Evolutionary conservation across 371 early-diverging fungal genomes (phyloP), one percentile per base, ranked within the genome.

Genomic region (Blakeslea trispora): DNA sequence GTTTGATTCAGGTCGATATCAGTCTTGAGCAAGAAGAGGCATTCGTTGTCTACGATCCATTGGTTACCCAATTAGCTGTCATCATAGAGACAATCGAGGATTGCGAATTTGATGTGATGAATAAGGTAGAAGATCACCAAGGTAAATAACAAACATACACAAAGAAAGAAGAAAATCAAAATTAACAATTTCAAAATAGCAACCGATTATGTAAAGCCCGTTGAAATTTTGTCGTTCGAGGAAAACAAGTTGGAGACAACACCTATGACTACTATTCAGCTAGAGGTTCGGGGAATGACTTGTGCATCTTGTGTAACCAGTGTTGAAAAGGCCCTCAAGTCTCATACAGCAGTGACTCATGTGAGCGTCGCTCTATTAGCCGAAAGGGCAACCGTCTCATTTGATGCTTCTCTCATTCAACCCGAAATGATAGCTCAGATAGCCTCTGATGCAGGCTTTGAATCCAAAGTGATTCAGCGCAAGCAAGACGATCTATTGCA

Each of bases 391-490:
- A 50, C 51, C 0, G 44, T 61, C 13, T 23, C 22, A 5, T 55
- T 50, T 31, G 24, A 45, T 24, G 23, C 61, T 21, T 11, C 55
- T 2, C 1, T 28, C 3, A 50, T 52, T 4, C 11, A 10, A 8
- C 13, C 40, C 21, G 39, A 55, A 3, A 56, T 56, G 2, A 72
- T 97, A 19, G 88, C 79, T 1, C 78, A 82, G 19, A 47, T 76
- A 53, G 89, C 97, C 46, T 64, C 84, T 45, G 89, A 85, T 22
- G 72, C 89, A 34, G 98, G 98, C 6, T 98, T 97, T 63, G 86
- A 88, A 32, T 93, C 95, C 0, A 58, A 64, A 17, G 64, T 79
- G 10, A 66, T 84, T 19, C 44, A 37, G n/a, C 34, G 22, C n/a
- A 17, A 50, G 21, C 24, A 50, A 43, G 15, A 73, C 54, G 69